phyloP scores from a whole-genome alignment of 495 filamentous ascomycete genomes.

The Acidiella bohemica region DNA sequence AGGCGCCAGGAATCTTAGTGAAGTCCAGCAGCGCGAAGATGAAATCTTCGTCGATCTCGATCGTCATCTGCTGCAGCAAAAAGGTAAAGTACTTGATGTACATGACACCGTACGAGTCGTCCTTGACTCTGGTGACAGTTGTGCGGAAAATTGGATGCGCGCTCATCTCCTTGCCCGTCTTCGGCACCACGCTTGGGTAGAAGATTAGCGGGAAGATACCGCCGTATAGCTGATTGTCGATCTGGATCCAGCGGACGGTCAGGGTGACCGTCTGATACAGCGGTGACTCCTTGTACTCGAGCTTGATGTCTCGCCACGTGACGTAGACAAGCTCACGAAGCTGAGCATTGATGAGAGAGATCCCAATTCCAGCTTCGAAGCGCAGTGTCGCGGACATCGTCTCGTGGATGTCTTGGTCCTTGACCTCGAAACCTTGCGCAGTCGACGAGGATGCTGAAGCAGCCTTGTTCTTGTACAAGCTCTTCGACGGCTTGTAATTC shows the following conservation, averaged over 20 bases:
- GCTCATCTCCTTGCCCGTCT: conserved; percentile 93
- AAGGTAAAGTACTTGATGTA: conserved; percentile 98
- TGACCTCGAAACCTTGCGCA: conserved; percentile 75
- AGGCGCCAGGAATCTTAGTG: conserved; percentile 85
- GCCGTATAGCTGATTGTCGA: conserved; percentile 97
- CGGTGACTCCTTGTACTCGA: conserved; percentile 82
- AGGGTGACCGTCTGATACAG: conserved; percentile 82
- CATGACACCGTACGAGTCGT: conserved; percentile 92
- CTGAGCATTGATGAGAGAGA: conserved; percentile 86
- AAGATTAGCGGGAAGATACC: conserved; percentile 95
- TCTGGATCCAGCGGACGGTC: conserved; percentile 95
- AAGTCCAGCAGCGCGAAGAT: conserved; percentile 93
- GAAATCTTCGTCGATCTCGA: conserved; percentile 96
- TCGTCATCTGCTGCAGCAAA: conserved; percentile 90
- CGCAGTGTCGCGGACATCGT: conserved; percentile 79
- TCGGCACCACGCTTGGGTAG: conserved; percentile 97
- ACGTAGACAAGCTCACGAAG: conserved; percentile 85
- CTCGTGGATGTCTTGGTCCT: conserved; percentile 70
- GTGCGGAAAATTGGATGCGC: conserved; percentile 87
- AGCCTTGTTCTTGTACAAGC: conserved; percentile 78
- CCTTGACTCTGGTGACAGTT: conserved; percentile 86
- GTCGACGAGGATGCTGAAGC: conserved; percentile 42
- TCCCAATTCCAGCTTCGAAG: conserved; percentile 68
- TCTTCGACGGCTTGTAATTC: conserved; percentile 90
- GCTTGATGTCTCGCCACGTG: conserved; percentile 81